Conservation (phyloP, 2,329 filamentous ascomycete species). For the Didymella keratinophila region DNA sequence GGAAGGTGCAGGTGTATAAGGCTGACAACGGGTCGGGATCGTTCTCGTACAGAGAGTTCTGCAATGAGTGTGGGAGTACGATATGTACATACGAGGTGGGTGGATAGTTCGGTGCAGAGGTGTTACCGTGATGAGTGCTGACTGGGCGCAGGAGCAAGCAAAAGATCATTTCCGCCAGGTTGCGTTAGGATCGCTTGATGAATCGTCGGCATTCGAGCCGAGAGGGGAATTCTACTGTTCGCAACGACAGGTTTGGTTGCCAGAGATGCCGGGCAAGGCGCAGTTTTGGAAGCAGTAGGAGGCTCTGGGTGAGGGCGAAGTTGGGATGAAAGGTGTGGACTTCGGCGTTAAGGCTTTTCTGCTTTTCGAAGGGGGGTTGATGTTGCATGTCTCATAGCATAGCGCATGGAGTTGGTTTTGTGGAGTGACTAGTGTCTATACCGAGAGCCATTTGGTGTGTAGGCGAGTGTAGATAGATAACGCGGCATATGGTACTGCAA, state of each 20-base stretch:
- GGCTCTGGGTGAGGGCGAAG: too few species aligned
- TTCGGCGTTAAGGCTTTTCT: neutral
- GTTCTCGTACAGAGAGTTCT: slow-evolving; percentile 61
- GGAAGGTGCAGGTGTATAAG: slow-evolving; percentile 51
- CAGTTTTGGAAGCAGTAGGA: slow-evolving; percentile 16
- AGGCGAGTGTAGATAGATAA: neutral
- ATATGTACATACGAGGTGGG: slow-evolving; percentile 60
- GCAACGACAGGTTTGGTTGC: slow-evolving; percentile 32
- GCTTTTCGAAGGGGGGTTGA: neutral
- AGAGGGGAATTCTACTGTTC: slow-evolving; percentile 79
- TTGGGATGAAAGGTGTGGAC: neutral
- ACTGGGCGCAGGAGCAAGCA: slow-evolving; percentile 28
- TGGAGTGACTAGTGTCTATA: neutral
- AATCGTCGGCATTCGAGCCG: slow-evolving; percentile 35
- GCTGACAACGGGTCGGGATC: slow-evolving; percentile 61
- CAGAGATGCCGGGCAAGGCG: slow-evolving; percentile 32
- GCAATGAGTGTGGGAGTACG: slow-evolving; percentile 59
- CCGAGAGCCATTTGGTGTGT: neutral
- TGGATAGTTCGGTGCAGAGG: neutral
- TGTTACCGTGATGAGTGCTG: neutral
- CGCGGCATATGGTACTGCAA: neutral
- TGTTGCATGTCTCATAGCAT: neutral
- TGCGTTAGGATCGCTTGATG: slow-evolving; percentile 34
- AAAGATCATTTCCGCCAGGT: slow-evolving; percentile 37
- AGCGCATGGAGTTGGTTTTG: neutral